Evolutionary conservation across 2,329 filamentous ascomycete genomes (phyloP).

Genomic region (Colletotrichum musae): DNA sequence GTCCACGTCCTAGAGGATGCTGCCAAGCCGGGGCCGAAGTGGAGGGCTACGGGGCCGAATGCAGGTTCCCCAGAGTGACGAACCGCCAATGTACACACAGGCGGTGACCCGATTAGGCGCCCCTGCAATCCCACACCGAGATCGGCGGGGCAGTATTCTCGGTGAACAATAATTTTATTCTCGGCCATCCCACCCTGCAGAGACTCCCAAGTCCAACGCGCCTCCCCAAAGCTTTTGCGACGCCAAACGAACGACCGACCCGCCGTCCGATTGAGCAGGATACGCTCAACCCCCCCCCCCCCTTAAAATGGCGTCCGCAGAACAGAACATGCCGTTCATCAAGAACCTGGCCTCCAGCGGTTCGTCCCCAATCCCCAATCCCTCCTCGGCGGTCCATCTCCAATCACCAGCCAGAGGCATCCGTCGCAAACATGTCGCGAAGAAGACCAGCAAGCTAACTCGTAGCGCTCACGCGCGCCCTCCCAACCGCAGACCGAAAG

Average conservation of each 20-base stretch:
- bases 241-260: background rate
- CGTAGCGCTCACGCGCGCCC: background rate
- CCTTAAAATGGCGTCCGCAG: slow-evolving; percentile 56
- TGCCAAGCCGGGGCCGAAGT: slow-evolving; percentile 20
- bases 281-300: background rate
- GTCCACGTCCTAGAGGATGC: background rate
- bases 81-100: background rate
- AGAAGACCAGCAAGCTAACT: slow-evolving; percentile 3
- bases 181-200: slow-evolving; percentile 24
- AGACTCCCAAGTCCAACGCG: slow-evolving; percentile 1
- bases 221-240: background rate
- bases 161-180: slow-evolving; percentile 43
- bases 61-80: too few species aligned
- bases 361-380: slow-evolving; percentile 57
- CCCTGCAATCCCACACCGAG: slow-evolving; percentile 27
- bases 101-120: slow-evolving; percentile 30
- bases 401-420: too few species aligned
- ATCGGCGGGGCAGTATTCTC: slow-evolving; percentile 38
- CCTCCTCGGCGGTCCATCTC: background rate
- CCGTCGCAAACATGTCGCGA: slow-evolving; percentile 1
- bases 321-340: slow-evolving; percentile 79
- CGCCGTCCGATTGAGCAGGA: slow-evolving; percentile 21
- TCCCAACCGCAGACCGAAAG: slow-evolving; percentile 75
- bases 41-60: background rate
- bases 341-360: slow-evolving; percentile 88